A percentile compares a stretch with the other conserved stretches of the same genome.
Evolutionary conservation across 2,329 filamentous ascomycete species (phyloP).

Genomic region (Aschersonia sp.): DNA sequence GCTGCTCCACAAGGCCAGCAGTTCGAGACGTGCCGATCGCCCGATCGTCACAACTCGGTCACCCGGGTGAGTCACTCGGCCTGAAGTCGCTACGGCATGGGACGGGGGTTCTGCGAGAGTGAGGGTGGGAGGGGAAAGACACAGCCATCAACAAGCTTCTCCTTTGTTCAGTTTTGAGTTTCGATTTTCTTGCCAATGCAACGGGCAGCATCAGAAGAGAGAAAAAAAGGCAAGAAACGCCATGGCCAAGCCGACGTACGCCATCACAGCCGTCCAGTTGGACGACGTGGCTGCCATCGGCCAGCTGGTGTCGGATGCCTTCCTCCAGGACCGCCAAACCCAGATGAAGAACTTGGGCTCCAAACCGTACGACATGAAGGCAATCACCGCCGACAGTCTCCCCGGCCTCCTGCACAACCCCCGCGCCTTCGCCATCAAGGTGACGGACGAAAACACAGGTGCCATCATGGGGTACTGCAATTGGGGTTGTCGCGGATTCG

Average conservation of each 20-base stretch:
- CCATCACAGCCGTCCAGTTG: slow-evolving; percentile 9
- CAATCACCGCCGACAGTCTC: slow-evolving; percentile 11
- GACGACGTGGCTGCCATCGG: slow-evolving; percentile 15
- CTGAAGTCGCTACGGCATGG: too few species aligned
- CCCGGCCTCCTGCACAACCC: slow-evolving; percentile 10
- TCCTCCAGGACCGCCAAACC: slow-evolving; percentile 18
- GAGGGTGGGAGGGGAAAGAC: too few species aligned
- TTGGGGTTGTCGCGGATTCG: slow-evolving; percentile 18
- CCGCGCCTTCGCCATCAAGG: slow-evolving; percentile 15
- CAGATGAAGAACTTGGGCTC: slow-evolving; percentile 18
- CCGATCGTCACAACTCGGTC: background rate
- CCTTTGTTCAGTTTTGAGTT: too few species aligned
- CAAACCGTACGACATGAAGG: slow-evolving; percentile 13
- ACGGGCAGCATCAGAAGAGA: background rate
- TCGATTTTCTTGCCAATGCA: background rate
- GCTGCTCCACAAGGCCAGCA: slow-evolving; percentile 12
- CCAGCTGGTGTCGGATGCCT: slow-evolving; percentile 14
- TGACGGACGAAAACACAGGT: slow-evolving; percentile 13
- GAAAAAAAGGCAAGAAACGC: background rate
- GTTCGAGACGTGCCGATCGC: background rate
- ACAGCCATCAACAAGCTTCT: too few species aligned
- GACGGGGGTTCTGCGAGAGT: too few species aligned
- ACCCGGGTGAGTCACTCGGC: background rate
- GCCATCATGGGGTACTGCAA: slow-evolving; percentile 14
- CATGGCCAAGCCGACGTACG: slow-evolving; percentile 9